These are phyloP conservation scores for Actinomortierella ambigua DNA, from an alignment of 371 early-diverging fungal species.

Conservation along the genomic window DNA sequence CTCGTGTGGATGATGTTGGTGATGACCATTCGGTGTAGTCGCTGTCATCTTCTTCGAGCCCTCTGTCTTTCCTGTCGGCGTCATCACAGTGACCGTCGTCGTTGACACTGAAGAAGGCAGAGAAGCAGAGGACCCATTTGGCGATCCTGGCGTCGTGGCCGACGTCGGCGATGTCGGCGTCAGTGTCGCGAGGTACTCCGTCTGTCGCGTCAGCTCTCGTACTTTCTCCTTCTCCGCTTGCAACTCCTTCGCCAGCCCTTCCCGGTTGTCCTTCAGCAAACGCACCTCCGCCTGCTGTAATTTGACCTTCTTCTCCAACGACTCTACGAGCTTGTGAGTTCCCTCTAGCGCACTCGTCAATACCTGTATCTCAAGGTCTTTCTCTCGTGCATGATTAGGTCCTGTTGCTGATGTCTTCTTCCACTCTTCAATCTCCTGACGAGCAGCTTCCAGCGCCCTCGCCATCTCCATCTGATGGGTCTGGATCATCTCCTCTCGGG, in stretches of 20 bases:
- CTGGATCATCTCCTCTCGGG: no score
- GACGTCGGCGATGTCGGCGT: conserved; percentile 14
- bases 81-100: no score
- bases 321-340: conserved; percentile 2
- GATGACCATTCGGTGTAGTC: neutral
- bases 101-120: no score
- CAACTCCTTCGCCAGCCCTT: conserved; percentile 4
- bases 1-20: conserved; percentile 10
- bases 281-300: conserved; percentile 13
- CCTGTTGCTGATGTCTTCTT: conserved; percentile 14
- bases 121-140: neutral
- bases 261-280: conserved; percentile 4
- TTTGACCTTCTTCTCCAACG: conserved; percentile 7
- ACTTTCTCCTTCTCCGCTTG: neutral
- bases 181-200: conserved; percentile 13
- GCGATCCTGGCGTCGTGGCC: conserved; percentile 2
- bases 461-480: no score
- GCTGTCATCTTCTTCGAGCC: neutral
- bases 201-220: neutral
- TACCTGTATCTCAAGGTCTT: neutral
- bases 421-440: conserved; percentile 22
- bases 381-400: conserved; percentile 4
- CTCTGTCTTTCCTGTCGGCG: neutral
- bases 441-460: conserved; percentile 13
- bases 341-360: neutral